phyloP scores from a whole-genome alignment of 352 stramenopile genomes.

The Globisporangium cylindrosporum region DNA sequence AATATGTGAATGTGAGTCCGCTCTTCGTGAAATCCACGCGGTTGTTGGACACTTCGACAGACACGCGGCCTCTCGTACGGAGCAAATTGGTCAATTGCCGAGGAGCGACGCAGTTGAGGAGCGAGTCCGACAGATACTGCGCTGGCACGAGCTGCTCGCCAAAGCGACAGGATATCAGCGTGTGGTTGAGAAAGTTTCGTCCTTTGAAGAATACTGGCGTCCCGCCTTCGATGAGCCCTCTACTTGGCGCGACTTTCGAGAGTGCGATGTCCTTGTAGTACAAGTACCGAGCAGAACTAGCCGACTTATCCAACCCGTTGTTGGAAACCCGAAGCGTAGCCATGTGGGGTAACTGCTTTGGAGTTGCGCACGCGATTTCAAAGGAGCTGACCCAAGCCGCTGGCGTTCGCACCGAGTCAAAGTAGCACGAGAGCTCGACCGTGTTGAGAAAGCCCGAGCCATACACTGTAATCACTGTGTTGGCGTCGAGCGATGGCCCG shows the following conservation, averaged over 20 bases:
- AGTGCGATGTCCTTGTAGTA: conserved; percentile 89
- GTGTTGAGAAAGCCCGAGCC: conserved; percentile 63
- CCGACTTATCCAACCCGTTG: conserved; percentile 76
- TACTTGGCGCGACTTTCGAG: conserved; percentile 60
- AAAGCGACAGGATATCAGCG: conserved; percentile 87
- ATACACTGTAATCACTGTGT: conserved; percentile 60
- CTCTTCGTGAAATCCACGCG: conserved; percentile 79
- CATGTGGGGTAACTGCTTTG: conserved; percentile 48
- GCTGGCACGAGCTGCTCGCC: conserved; percentile 58
- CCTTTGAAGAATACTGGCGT: conserved; percentile 91
- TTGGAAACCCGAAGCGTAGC: conserved; percentile 77
- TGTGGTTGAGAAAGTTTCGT: conserved; percentile 93
- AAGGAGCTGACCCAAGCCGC: conserved; percentile 46
- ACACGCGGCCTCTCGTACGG: conserved; percentile 41
- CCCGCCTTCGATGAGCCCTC: conserved; percentile 72
- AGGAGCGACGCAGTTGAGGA: conserved; percentile 82
- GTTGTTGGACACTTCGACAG: conserved; percentile 86
- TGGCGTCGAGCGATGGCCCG: conserved; percentile 48
- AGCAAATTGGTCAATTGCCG: conserved; percentile 51
- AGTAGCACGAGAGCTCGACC: conserved; percentile 51
- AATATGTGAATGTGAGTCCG: conserved; percentile 70
- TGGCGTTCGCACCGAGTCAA: conserved; percentile 31
- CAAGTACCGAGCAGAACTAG: conserved; percentile 43
- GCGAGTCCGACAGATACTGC: conserved; percentile 71
- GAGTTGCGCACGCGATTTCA: conserved; percentile 60